Evolutionary conservation across 2,329 filamentous ascomycete genomes (phyloP).

Genomic region (Aspergillus sp.): DNA sequence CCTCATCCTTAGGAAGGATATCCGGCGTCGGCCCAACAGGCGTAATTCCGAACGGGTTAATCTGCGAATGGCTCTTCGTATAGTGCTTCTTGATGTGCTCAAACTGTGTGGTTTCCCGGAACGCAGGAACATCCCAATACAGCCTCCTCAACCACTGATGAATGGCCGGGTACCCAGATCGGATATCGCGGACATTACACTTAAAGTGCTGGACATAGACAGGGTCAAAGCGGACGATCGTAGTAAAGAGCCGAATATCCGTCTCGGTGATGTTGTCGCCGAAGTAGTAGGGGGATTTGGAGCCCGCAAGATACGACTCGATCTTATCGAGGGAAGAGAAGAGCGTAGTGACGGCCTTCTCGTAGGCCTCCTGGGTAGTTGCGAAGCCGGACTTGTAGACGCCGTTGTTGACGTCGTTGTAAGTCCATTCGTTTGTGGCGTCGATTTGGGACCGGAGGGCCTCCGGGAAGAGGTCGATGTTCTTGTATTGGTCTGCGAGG

Average conservation of each 20-base stretch:
- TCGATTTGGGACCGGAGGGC: slow-evolving; percentile 69
- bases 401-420: slow-evolving; percentile 58
- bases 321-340: slow-evolving; percentile 76
- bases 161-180: slow-evolving; percentile 76
- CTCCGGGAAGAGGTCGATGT: slow-evolving; percentile 67
- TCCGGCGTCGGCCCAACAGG: slow-evolving; percentile 82
- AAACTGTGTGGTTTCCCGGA: slow-evolving; percentile 81
- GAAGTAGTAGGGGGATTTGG: slow-evolving; percentile 65
- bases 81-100: slow-evolving; percentile 89
- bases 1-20: slow-evolving; percentile 74
- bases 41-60: slow-evolving; percentile 70
- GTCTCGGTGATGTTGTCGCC: slow-evolving; percentile 75
- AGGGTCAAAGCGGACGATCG: slow-evolving; percentile 69
- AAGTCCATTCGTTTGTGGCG: slow-evolving; percentile 75
- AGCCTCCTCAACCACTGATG: slow-evolving; percentile 79
- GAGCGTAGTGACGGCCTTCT: slow-evolving; percentile 67
- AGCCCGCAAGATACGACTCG: slow-evolving; percentile 65
- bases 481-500: slow-evolving; percentile 59
- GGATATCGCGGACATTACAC: slow-evolving; percentile 82
- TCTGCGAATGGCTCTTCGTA: slow-evolving; percentile 65
- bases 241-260: slow-evolving; percentile 74
- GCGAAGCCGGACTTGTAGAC: slow-evolving; percentile 72
- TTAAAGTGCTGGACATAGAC: slow-evolving; percentile 83
- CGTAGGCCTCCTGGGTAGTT: slow-evolving; percentile 78
- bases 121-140: slow-evolving; percentile 81